Percentiles rank a stretch among this genome's conserved stretches.
phyloP scores from a whole-genome alignment of 2,329 filamentous ascomycete genomes.

The Ceratocystis smalleyi region DNA sequence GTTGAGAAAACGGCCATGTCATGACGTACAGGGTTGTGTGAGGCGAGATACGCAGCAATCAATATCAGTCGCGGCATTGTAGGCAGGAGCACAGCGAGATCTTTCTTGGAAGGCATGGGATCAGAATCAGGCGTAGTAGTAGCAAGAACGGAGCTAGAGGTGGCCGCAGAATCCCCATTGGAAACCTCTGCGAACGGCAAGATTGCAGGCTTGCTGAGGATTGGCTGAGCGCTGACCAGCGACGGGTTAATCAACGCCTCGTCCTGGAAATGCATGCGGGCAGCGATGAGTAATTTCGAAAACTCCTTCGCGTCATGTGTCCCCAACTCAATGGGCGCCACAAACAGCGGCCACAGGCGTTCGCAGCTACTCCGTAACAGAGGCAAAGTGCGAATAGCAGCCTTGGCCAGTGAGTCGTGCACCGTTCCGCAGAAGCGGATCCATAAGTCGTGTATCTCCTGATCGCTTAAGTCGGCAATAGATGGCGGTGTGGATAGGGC shows the following conservation, averaged over 20 bases:
- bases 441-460: conserved; percentile 55
- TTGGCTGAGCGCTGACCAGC: conserved; percentile 30
- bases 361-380: conserved; percentile 54
- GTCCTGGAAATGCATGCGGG: conserved; percentile 54
- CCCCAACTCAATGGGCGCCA: conserved; percentile 59
- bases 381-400: conserved; percentile 64
- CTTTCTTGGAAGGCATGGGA: conserved; percentile 18
- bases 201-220: neutral
- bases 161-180: conserved; percentile 9
- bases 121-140: conserved; percentile 2
- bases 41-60: conserved; percentile 64
- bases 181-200: conserved; percentile 17
- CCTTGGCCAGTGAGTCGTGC: conserved; percentile 71
- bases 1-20: conserved; percentile 65
- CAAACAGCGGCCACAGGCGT: conserved; percentile 73
- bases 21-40: conserved; percentile 60
- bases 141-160: neutral
- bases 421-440: conserved; percentile 66
- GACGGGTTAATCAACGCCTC: conserved; percentile 53
- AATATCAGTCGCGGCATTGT: conserved; percentile 60
- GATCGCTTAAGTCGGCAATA: conserved; percentile 34
- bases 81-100: conserved; percentile 46
- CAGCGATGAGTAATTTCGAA: conserved; percentile 60
- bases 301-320: conserved; percentile 67
- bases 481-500: conserved; percentile 33